Evolutionary conservation across 75 land plant genomes (phyloP), one percentile per base, ranked within the genome.

Genomic region (Pinus taeda): DNA sequence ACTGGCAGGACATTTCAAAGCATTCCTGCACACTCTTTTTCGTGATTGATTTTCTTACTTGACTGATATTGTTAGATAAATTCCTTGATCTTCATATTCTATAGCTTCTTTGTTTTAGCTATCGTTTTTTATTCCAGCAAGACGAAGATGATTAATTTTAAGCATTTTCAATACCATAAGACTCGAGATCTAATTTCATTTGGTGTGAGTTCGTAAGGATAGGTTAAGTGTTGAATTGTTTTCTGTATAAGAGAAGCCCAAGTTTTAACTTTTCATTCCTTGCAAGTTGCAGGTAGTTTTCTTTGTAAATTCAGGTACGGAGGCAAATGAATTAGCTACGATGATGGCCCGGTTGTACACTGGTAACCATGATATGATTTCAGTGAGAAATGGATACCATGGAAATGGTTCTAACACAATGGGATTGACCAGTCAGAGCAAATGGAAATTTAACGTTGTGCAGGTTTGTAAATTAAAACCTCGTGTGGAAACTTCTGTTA

Each of bases 231-330:
- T 49, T 9, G 55, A 3, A 39, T 3, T 69, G 53, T 69, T 42
- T 17, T 69, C 6, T 37, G 42, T 20, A 13, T 6, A 69, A 69
- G 53, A 69, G 20, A 69, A 20, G 72, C 53, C 42, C 22, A 36
- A 39, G 49, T 20, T 42, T 69, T 39, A 39, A 39, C 53, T 69
- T 21, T 69, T 14, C 12, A 69, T 69, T 57, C 15, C 45, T 36
- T 37, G 45, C 33, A 18, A 57, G 42, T 26, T 71, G 22, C 77
- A 96, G 99, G 97, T 94, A 14, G 97, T 90, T 17, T 94, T 92
- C 33, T 96, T 96, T 79, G 93, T 93, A 30, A 96, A 96, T 81
- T 96, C 99, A 4, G 99, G 99, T 9, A 93, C 98, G 7, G 99
- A 96, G 73, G 97, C 99, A 33, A 96, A 96, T 81, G 99, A 96